Evolutionary conservation across 2,329 filamentous ascomycete genomes (phyloP).

Genomic region (Aspergillus pseudoviridinutans): DNA sequence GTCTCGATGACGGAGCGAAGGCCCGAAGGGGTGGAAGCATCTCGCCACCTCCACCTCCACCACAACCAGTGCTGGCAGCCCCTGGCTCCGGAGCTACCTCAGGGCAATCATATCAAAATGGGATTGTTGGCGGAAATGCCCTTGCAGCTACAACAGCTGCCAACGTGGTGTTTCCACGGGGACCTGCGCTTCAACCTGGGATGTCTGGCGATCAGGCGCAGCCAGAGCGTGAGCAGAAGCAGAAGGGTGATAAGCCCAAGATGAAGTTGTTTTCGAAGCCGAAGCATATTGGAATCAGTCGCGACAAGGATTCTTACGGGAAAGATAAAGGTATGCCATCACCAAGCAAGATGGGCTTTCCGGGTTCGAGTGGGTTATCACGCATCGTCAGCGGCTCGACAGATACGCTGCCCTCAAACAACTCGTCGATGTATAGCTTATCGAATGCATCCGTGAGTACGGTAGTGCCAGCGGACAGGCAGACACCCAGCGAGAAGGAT

Average conservation of each 20-base stretch:
- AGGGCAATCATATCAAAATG: slow-evolving; percentile 46
- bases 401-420: slow-evolving; percentile 51
- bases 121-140: slow-evolving; percentile 46
- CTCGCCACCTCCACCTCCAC: slow-evolving; percentile 32
- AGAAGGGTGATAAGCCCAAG: slow-evolving; percentile 58
- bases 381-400: slow-evolving; percentile 58
- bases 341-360: slow-evolving; percentile 53
- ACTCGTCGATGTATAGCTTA: slow-evolving; percentile 56
- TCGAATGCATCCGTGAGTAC: slow-evolving; percentile 61
- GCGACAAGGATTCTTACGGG: slow-evolving; percentile 49
- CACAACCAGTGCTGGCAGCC: slow-evolving; percentile 22
- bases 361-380: slow-evolving; percentile 50
- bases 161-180: slow-evolving; percentile 59
- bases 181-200: slow-evolving; percentile 30
- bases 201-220: slow-evolving; percentile 22
- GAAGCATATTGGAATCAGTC: slow-evolving; percentile 60
- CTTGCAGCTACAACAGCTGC: slow-evolving; percentile 60
- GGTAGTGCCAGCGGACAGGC: slow-evolving; percentile 49
- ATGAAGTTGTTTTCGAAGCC: slow-evolving; percentile 68
- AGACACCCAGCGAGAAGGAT: slow-evolving; percentile 37
- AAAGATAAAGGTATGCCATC: slow-evolving; percentile 55
- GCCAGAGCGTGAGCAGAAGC: slow-evolving; percentile 45
- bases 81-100: slow-evolving; percentile 16
- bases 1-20: slow-evolving; percentile 30
- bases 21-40: slow-evolving; percentile 30